phyloP scores from a whole-genome alignment of 2,329 filamentous ascomycete species.

The Sarocladium kiliense region DNA sequence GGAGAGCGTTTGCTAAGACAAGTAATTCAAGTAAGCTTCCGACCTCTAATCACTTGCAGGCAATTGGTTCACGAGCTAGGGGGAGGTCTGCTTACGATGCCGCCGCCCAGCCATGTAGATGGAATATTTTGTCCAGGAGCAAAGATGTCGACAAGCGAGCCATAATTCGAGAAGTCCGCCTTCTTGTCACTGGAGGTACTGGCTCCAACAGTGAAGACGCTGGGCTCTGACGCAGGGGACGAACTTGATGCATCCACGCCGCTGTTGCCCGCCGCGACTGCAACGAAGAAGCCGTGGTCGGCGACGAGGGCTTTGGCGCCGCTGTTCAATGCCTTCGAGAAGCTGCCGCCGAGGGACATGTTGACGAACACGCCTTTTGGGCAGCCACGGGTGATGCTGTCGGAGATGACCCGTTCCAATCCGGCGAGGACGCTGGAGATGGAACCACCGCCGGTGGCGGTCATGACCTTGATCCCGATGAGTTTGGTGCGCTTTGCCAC shows the following conservation, averaged over 20 bases:
- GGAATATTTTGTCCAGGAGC: slow-evolving; percentile 32
- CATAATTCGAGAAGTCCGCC: slow-evolving; percentile 42
- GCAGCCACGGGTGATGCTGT: slow-evolving; percentile 16
- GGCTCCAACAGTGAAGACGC: slow-evolving; percentile 41
- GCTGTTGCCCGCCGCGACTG: slow-evolving; percentile 37
- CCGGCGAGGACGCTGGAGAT: slow-evolving; percentile 29
- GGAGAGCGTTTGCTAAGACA: too few species aligned
- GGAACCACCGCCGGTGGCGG: slow-evolving; percentile 14
- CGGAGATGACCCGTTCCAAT: slow-evolving; percentile 30
- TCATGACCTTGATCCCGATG: slow-evolving; percentile 35
- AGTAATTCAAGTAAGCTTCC: too few species aligned
- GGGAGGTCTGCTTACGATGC: too few species aligned
- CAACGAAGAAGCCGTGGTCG: slow-evolving; percentile 31
- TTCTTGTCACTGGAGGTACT: slow-evolving; percentile 27
- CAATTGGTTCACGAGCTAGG: too few species aligned
- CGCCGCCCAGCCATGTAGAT: slow-evolving; percentile 24
- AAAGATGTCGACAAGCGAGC: slow-evolving; percentile 29
- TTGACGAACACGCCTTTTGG: slow-evolving; percentile 28
- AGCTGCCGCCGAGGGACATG: slow-evolving; percentile 33
- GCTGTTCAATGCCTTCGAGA: slow-evolving; percentile 27
- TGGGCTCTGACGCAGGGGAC: slow-evolving; percentile 36
- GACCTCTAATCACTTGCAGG: too few species aligned
- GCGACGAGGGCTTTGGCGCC: slow-evolving; percentile 30
- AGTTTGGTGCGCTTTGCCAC: slow-evolving; percentile 33
- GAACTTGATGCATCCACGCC: slow-evolving; percentile 31